Evolutionary conservation across 139 green algal species (phyloP).

Genomic region (Coelastrella sp.): DNA sequence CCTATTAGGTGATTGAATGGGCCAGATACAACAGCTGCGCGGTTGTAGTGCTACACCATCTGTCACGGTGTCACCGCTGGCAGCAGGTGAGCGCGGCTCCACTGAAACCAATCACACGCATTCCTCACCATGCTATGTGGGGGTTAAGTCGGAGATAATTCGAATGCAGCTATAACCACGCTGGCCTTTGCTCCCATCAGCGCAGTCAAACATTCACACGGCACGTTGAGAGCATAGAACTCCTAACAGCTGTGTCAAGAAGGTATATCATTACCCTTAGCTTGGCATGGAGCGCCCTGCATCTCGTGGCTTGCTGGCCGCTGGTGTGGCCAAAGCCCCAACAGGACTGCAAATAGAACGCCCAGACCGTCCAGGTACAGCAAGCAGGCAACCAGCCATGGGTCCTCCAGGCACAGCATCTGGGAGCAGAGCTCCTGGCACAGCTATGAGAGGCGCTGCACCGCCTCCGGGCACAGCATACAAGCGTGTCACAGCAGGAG

Average conservation of each 20-base stretch:
- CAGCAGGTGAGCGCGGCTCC: not conserved
- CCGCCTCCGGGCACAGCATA: constrained; percentile 40
- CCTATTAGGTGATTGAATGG: too few relatives aligned
- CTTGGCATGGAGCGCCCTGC: constrained; percentile 28
- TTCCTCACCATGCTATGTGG: too few relatives aligned
- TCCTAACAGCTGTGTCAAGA: too few relatives aligned
- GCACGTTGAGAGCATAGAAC: not conserved
- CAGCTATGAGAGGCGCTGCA: not conserved
- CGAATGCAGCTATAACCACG: too few relatives aligned
- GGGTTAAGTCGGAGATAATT: too few relatives aligned
- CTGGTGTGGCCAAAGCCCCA: constrained; percentile 40
- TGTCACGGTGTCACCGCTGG: too few relatives aligned
- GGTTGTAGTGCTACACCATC: not conserved
- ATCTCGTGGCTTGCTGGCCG: constrained; percentile 30
- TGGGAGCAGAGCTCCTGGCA: not conserved
- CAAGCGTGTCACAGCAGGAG: constrained; percentile 13
- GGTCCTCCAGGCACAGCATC: constrained; percentile 1
- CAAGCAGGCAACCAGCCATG: constrained; percentile 2
- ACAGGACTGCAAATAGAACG: constrained; percentile 10
- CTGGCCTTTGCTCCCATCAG: too few relatives aligned
- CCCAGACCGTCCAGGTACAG: constrained; percentile 42
- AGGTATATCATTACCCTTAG: not conserved
- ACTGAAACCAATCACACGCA: not conserved
- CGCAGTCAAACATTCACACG: not conserved
- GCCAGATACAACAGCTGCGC: not conserved